Base-by-base conservation (phyloP, 441 rosid genomes). In the Theobroma grandiflorum region DNA sequence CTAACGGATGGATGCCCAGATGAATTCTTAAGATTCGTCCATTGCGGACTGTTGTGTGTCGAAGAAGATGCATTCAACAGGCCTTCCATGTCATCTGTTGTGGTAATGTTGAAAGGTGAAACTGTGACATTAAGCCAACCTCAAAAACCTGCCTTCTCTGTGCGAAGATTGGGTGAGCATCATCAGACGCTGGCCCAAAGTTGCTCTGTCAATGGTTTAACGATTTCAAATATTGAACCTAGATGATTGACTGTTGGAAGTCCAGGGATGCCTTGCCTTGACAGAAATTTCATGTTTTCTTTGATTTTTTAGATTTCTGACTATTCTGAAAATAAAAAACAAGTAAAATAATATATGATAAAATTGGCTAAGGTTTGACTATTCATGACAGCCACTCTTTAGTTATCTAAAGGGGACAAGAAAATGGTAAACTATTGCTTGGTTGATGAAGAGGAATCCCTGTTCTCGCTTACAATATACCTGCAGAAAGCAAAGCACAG, bases 61-160 rank as follows among this genome's bases (percentile, higher is more conserved):
- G 87, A 88, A 69, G 85, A 80, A 80, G 84, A 86, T 79, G 79
- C 88, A 42, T n/a, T 3, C 11, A 84, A 79, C 75, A 83, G 91
- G 78, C 91, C 91, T 4, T 68, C 85, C 26, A 85, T 88, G 89
- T 82, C 82, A 12, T 78, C 81, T 16, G 87, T 72, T 31, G 85
- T 79, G 45, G 79, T 67, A 9, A 79, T 86, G 87, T 55, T 85
- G 74, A 82, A 78, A 75, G 85, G 82, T 18, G 82, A 83, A 76
- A 73, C 80, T 6, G 45, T 10, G 22, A 53, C 81, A 43, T 87
- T 85, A 70, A 62, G 67, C 8, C 63, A 80, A 43, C 87, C 88
- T 14, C 18, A 70, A 49, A 78, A 53, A 31, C 87, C 87, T 0
- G 84, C 88, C 52, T 83, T 86, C 77, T 75, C 77, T 4, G 1